Evolutionary conservation across 1,284 basidiomycete genomes (phyloP), one percentile per base, ranked within the genome.

Genomic region (Sutorius eximius): DNA sequence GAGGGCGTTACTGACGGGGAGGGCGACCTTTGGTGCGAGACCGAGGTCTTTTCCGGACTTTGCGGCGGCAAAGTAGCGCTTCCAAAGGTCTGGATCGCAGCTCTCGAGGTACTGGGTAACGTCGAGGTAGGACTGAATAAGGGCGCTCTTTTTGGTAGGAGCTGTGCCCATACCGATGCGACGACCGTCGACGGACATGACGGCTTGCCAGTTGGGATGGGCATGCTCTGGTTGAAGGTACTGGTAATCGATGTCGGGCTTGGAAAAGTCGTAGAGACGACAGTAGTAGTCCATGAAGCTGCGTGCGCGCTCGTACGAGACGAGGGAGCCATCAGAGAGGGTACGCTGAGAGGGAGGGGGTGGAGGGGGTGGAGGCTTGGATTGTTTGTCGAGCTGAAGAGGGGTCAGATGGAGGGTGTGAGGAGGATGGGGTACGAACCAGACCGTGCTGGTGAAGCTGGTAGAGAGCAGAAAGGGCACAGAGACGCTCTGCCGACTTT

Each of bases 221-320:
- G 58, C 61, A 46, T 64, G 59, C 59, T 61, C 64, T 56, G 55
- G 56, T 59, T 48, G 70, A 47, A 59, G 70, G 60, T 43, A 52
- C 7, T 76, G 71, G 60, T 83, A 89, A 16, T 80, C 76, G 55
- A 98, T 75, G 49, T 94, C 91, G 2, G 95, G 93, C 61, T 84
- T 85, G n/a, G 81, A 79, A 63, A 95, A 95, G 34, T 78, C 77
- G 71, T 88, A 97, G 38, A 85, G 80, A 42, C 86, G 82, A 71
- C 94, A 97, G 69, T 98, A 98, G 68, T 91, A 98, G 62, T 95
- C 94, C 87, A 98, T 95, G 74, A 98, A 98, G 60, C 85, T 85
- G 51, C 89, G 85, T 0, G 94, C 93, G 46, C 83, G 82, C 55
- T 95, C 91, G 46, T 88, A 86, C 8, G 76, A 77, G 60, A 96